Percentiles rank a stretch among this genome's conserved stretches.
Evolutionary conservation across 139 green algal genomes (phyloP).

Genomic region (Nannochloris sp.): DNA sequence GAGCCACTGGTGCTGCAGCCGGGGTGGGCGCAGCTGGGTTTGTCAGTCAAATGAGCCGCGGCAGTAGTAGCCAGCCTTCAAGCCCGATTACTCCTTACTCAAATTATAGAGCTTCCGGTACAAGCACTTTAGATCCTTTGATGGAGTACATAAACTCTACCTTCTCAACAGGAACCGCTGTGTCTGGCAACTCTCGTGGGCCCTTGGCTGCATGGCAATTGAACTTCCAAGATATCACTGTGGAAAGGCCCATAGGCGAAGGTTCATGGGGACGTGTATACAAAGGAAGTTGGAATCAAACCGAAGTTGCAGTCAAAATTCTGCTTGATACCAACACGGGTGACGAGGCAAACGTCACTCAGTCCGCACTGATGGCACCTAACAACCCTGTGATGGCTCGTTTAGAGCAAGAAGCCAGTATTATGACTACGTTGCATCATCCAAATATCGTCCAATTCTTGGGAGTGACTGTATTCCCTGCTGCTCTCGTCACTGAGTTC

Average conservation of each 20-base stretch:
- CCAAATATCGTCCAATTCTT: slow-evolving; percentile 52
- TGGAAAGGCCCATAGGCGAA: slow-evolving; percentile 29
- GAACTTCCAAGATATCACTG: slow-evolving; percentile 21
- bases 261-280: slow-evolving; percentile 42
- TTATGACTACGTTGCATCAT: slow-evolving; percentile 41
- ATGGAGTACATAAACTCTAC: not conserved
- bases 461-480: slow-evolving; percentile 21
- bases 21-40: too few species aligned
- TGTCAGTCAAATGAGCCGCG: too few species aligned
- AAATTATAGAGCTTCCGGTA: too few species aligned
- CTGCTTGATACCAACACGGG: not conserved
- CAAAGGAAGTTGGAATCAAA: slow-evolving; percentile 19
- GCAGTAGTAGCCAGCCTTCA: too few species aligned
- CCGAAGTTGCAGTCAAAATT: slow-evolving; percentile 43
- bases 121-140: not conserved
- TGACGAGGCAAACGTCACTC: not conserved
- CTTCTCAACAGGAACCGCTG: not conserved
- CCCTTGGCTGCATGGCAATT: not conserved
- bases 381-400: not conserved
- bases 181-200: not conserved
- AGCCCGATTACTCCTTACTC: too few species aligned
- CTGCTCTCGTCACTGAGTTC: slow-evolving; percentile 28
- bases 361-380: not conserved
- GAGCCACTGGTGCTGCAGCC: too few species aligned
- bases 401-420: slow-evolving; percentile 23